A percentile compares a stretch with the other conserved stretches of the same genome.
Conservation (phyloP, 495 filamentous ascomycete species). For the Apiosordaria backusii region DNA sequence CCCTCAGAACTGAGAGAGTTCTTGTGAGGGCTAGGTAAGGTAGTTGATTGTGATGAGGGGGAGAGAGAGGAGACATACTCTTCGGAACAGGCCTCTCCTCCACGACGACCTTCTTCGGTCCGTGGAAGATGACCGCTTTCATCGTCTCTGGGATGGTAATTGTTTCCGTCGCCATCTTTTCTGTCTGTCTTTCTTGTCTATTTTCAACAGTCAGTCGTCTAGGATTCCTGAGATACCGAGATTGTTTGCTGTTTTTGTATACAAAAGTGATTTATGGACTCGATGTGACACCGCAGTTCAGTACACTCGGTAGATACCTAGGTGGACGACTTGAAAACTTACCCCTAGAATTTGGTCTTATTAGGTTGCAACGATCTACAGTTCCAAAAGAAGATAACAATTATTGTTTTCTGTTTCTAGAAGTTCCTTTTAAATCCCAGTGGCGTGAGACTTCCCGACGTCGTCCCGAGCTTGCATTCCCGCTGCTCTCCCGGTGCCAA, state of each 20-base stretch:
- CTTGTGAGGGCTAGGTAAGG: background rate
- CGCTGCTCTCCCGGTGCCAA: background rate
- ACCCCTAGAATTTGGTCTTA: background rate
- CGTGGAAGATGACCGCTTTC: slow-evolving; percentile 71
- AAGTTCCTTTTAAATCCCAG: background rate
- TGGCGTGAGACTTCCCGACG: background rate
- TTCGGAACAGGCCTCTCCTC: slow-evolving; percentile 63
- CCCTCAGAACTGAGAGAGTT: background rate
- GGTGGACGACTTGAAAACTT: background rate
- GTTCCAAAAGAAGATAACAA: background rate
- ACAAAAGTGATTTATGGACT: too few relatives aligned
- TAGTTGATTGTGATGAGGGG: background rate
- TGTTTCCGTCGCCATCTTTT: background rate
- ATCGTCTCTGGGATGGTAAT: slow-evolving; percentile 42
- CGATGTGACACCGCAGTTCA: too few relatives aligned
- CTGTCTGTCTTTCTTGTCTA: background rate
- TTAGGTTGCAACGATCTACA: background rate
- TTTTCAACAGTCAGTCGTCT: background rate
- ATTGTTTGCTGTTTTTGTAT: too few relatives aligned
- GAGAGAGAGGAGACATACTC: slow-evolving; percentile 28
- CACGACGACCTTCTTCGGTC: slow-evolving; percentile 56
- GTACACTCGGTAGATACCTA: too few relatives aligned
- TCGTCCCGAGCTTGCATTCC: background rate
- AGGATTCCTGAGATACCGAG: too few relatives aligned
- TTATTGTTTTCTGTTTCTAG: background rate